A percentile compares a stretch with the other conserved stretches of the same genome.
Evolutionary conservation across 495 filamentous ascomycete genomes (phyloP).

Genomic region (Trichoderma orchidacearum): DNA sequence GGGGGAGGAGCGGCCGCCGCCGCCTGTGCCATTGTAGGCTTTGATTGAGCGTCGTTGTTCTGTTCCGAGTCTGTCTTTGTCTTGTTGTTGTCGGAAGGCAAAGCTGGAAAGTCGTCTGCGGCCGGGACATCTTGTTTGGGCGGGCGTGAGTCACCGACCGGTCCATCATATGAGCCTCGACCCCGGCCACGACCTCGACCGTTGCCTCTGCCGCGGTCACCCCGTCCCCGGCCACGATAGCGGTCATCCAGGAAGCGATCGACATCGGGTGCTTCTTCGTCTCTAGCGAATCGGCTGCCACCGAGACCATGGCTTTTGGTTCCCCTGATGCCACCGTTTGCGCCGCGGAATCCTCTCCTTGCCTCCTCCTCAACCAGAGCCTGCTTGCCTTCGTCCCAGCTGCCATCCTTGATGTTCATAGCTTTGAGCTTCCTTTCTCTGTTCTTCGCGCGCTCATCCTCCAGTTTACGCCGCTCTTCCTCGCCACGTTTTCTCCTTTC

Average conservation of each 20-base stretch:
- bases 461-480: constrained; percentile 28
- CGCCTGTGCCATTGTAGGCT: constrained; percentile 2
- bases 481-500: constrained; percentile 21
- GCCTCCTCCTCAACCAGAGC: constrained; percentile 16
- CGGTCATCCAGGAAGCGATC: constrained; percentile 12
- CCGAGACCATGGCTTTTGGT: constrained; percentile 11
- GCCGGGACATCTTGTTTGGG: constrained; percentile 5
- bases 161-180: constrained; percentile 6
- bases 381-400: constrained; percentile 32
- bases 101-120: constrained; percentile 27
- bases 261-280: constrained; percentile 6
- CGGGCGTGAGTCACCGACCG: constrained; percentile 8
- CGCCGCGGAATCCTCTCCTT: constrained; percentile 20
- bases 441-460: constrained; percentile 34
- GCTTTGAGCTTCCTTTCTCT: constrained; percentile 32
- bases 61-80: constrained; percentile 2
- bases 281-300: constrained; percentile 19
- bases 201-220: constrained; percentile 11
- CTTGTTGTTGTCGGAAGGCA: constrained; percentile 18
- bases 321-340: constrained; percentile 28
- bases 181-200: constrained; percentile 6
- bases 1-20: constrained; percentile 4
- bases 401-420: constrained; percentile 26
- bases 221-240: constrained; percentile 14
- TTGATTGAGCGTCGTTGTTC: neutral